A percentile compares a stretch with the other conserved stretches of the same genome.
Evolutionary conservation across 176 grass and related monocot species (phyloP).

Genomic region (Saccharum spontaneum): DNA sequence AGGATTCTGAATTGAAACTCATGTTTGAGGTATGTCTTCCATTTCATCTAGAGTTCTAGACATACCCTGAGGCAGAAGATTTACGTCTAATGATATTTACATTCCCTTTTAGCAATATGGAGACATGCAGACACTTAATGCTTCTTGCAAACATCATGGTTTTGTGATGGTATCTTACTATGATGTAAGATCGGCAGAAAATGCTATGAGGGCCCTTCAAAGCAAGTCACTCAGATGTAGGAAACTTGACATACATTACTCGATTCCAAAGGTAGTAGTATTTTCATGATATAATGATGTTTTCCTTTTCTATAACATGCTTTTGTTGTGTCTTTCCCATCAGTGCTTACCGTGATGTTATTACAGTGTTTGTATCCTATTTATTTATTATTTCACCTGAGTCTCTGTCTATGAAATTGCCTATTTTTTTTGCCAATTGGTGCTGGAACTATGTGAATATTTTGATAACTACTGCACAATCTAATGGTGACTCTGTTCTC

Average conservation of each 20-base stretch:
- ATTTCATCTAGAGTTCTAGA: constrained; percentile 5
- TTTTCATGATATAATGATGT: constrained; percentile 1
- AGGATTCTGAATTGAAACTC: constrained; percentile 64
- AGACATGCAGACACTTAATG: constrained; percentile 70
- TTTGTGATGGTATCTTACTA: constrained; percentile 94
- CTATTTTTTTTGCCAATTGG: background rate
- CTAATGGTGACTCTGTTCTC: constrained; percentile 19
- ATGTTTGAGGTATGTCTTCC: constrained; percentile 70
- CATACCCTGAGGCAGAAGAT: constrained; percentile 8
- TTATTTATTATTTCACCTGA: constrained; percentile 3
- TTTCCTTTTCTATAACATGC: constrained; percentile 3
- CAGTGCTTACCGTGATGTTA: constrained; percentile 15
- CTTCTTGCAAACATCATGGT: constrained; percentile 80
- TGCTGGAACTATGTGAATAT: constrained; percentile 8
- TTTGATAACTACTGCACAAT: background rate
- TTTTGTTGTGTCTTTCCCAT: background rate
- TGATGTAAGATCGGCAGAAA: constrained; percentile 78
- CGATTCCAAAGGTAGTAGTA: constrained; percentile 66
- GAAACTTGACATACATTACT: constrained; percentile 87
- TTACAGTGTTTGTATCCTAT: constrained; percentile 10
- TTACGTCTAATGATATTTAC: constrained; percentile 18
- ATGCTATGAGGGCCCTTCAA: constrained; percentile 78
- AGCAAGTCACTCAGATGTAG: constrained; percentile 64
- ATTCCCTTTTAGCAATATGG: constrained; percentile 76
- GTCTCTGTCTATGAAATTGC: background rate